phyloP scores from a whole-genome alignment of 805 yeast genomes.

The Cyberlindnera amylophila region DNA sequence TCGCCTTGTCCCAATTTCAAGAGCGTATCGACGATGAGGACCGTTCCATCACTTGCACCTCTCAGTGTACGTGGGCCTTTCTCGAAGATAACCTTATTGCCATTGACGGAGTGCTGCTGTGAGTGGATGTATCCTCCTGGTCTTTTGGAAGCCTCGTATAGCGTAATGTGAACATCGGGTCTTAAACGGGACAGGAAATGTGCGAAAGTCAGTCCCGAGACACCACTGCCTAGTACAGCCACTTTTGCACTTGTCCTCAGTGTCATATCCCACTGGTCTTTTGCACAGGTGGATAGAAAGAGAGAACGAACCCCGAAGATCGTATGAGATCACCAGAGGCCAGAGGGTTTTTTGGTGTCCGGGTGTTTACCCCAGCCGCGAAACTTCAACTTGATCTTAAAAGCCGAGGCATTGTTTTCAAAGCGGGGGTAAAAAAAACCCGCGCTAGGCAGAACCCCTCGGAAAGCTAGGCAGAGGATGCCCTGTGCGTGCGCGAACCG shows the following conservation, averaged over 20 bases:
- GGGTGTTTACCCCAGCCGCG: no score
- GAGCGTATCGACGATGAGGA: slow-evolving; percentile 61
- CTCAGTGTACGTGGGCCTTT: slow-evolving; percentile 90
- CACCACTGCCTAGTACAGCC: slow-evolving; percentile 83
- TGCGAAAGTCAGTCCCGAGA: slow-evolving; percentile 76
- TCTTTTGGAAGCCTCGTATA: slow-evolving; percentile 52
- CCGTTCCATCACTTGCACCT: slow-evolving; percentile 76
- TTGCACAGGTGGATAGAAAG: no score
- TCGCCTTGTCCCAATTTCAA: slow-evolving; percentile 40
- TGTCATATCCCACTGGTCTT: slow-evolving; percentile 1
- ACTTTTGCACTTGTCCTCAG: slow-evolving; percentile 37
- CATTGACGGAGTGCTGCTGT: slow-evolving; percentile 32
- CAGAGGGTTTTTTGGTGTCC: no score
- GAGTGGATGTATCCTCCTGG: slow-evolving; percentile 83
- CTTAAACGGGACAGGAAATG: slow-evolving; percentile 66
- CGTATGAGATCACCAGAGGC: no score
- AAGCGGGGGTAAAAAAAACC: no score
- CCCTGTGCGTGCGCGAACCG: no score
- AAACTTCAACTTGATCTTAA: no score
- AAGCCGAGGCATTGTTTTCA: no score
- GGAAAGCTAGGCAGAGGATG: no score
- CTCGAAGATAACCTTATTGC: slow-evolving; percentile 45
- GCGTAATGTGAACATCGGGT: slow-evolving; percentile 66
- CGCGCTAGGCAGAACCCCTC: no score
- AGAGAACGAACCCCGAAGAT: no score